Conservation (phyloP, 129 eudicot species). For the carrot (Daucus carota) region DH1_v3.0 NC_030385.2:41613001-41613500, state of each 20-base stretch:
- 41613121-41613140: not conserved
- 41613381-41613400: conserved; percentile 5
- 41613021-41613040: not conserved
- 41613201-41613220: conserved; percentile 11
- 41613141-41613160: not conserved
- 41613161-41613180: conserved; percentile 4
- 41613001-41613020: not conserved
- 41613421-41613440: conserved; percentile 6
- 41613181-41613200: conserved; percentile 7
- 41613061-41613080: not conserved
- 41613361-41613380: not conserved
- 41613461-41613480: conserved; percentile 7
- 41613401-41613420: conserved; percentile 6
- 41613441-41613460: conserved; percentile 9
- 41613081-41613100: conserved; percentile 2
- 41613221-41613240: conserved; percentile 5
- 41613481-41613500: too few species aligned
- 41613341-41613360: not conserved
- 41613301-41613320: conserved; percentile 9
- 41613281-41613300: not conserved
- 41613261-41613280: conserved; percentile 5
- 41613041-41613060: not conserved
- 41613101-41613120: not conserved
- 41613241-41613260: conserved; percentile 5
- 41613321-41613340: conserved; percentile 6